Base-by-base conservation (phyloP, 257 asterid species). In the Mentha longifolia region DNA sequence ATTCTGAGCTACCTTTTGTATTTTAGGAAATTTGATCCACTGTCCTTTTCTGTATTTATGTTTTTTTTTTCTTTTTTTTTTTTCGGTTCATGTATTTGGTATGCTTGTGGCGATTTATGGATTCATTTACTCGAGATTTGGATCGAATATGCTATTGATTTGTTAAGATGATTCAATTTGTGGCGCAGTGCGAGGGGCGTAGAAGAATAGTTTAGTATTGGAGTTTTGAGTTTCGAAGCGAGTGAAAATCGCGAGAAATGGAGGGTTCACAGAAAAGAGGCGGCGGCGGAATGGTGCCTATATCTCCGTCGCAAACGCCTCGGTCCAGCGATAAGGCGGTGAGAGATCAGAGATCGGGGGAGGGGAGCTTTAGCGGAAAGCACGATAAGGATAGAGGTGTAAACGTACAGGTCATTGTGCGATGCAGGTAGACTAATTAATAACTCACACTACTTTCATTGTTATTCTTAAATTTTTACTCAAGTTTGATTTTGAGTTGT, bases 331-430 rank as follows among this genome's bases (percentile, higher is more conserved):
- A 93, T 58, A 93, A 86, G 85, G 70, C 71, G 0, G 81, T 51
- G 45, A 84, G 97, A 82, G 96, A 91, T 93, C 94, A 89, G 61
- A 87, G 98, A 91, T 86, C 85, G 19, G 96, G 86, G 59, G 96
- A 93, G 41, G 97, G 97, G 33, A 85, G 73, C 78, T 75, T 79
- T 77, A 89, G 85, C 37, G 97, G 96, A 20, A 91, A 82, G 80
- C 86, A 86, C 47, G 96, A 93, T 67, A 88, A 78, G 80, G 96
- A 87, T 47, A 85, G 87, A 83, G 97, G 98, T 13, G 98, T 94
- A 7, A 91, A 91, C 79, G 96, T 93, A 16, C 96, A 91, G 84
- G 98, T 93, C 76, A 86, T 93, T 72, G 87, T 94, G 22, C 86
- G 98, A 35, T 94, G 98, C 98, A 91, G 97, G 97, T 92, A 67